phyloP scores from a whole-genome alignment of 2,329 filamentous ascomycete genomes.

The Metarhizium humberi region DNA sequence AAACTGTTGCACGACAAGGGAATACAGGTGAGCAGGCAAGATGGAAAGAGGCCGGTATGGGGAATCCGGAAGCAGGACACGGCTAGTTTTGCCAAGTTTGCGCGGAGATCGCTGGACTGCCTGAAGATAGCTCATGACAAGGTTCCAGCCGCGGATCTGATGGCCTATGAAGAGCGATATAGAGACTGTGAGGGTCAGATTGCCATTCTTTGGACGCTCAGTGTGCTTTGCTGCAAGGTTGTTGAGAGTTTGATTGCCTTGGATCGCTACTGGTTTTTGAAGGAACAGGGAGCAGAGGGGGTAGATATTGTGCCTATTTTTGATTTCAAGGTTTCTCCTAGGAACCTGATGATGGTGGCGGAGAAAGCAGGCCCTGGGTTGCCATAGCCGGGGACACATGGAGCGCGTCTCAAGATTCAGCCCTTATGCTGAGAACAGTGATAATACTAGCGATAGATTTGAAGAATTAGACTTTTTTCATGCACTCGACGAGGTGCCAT shows the following conservation, averaged over 20 bases:
- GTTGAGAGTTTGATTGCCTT: slow-evolving; percentile 21
- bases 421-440: no score
- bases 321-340: slow-evolving; percentile 16
- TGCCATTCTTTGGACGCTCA: slow-evolving; percentile 22
- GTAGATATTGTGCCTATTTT: slow-evolving; percentile 20
- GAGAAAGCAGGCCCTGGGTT: slow-evolving; percentile 1
- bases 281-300: slow-evolving; percentile 11
- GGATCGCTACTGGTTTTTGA: slow-evolving; percentile 22
- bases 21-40: slow-evolving; percentile 4
- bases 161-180: slow-evolving; percentile 16
- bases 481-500: no score
- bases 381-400: neutral
- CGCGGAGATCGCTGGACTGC: slow-evolving; percentile 15
- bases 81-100: slow-evolving; percentile 15
- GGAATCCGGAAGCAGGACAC: slow-evolving; percentile 20
- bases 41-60: slow-evolving; percentile 15
- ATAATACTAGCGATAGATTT: no score
- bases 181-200: slow-evolving; percentile 14
- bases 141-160: slow-evolving; percentile 13
- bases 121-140: slow-evolving; percentile 10
- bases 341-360: slow-evolving; percentile 13
- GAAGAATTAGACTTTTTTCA: no score
- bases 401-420: no score
- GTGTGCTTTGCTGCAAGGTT: slow-evolving; percentile 22
- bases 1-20: slow-evolving; percentile 18